A percentile compares a stretch with the other conserved stretches of the same genome.
These are phyloP conservation scores for Solanum tarapatanum DNA, from an alignment of 257 asterid genomes.

Conservation along the genomic window DNA sequence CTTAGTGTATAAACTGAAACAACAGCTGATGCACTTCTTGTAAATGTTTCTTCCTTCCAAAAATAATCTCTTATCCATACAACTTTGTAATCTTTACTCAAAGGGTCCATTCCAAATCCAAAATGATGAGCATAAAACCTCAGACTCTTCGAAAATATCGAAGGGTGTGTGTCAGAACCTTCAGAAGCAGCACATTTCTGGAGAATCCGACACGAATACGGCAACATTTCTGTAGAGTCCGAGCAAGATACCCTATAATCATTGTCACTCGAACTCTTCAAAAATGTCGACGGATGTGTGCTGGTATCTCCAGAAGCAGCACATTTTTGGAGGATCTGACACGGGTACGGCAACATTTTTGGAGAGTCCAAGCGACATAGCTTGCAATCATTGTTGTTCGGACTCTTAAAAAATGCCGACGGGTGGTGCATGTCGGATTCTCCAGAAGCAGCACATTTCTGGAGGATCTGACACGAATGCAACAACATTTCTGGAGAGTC, in stretches of 20 bases:
- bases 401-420: not conserved
- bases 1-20: not conserved
- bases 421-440: too few relatives aligned
- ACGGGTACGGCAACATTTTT: not conserved
- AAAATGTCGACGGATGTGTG: not conserved
- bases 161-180: not conserved
- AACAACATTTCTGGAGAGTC: not conserved
- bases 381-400: not conserved
- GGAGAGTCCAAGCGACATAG: not conserved
- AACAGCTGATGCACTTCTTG: not conserved
- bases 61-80: constrained; percentile 19
- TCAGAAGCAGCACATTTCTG: not conserved
- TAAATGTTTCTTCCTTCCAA: constrained; percentile 11
- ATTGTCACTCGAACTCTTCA: not conserved
- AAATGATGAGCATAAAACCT: constrained; percentile 9
- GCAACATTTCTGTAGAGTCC: not conserved
- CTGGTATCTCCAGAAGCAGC: not conserved
- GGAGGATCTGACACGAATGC: not conserved
- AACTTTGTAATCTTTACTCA: constrained; percentile 25
- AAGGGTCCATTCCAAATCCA: constrained; percentile 34
- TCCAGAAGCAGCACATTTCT: not conserved
- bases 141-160: not conserved
- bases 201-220: not conserved
- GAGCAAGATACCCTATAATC: not conserved
- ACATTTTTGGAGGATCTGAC: not conserved